phyloP scores from a whole-genome alignment of 208 protist species.

The Trypanosoma boissoni region DNA sequence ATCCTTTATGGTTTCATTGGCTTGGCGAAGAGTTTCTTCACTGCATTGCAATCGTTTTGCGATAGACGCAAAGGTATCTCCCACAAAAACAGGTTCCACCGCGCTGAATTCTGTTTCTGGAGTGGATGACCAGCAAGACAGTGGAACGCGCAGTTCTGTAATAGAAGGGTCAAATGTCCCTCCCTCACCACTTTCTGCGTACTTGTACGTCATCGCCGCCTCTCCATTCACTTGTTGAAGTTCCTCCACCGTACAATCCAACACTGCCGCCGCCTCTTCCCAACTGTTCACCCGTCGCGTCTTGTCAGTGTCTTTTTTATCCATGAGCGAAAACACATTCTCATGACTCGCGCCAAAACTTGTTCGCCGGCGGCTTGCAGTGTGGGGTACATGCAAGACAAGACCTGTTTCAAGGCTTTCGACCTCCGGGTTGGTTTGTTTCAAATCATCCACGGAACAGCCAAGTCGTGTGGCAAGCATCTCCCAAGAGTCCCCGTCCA shows the following conservation, averaged over 20 bases:
- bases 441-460: constrained; percentile 45
- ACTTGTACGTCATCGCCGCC: constrained; percentile 54
- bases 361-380: constrained; percentile 41
- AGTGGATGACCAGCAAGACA: constrained; percentile 38
- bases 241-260: constrained; percentile 82
- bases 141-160: constrained; percentile 60
- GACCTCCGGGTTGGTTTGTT: constrained; percentile 38
- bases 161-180: constrained; percentile 54
- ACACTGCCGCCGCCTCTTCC: constrained; percentile 58
- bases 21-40: constrained; percentile 37
- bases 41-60: constrained; percentile 50
- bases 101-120: constrained; percentile 48
- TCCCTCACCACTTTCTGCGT: constrained; percentile 26
- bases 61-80: constrained; percentile 58
- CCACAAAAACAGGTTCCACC: constrained; percentile 47
- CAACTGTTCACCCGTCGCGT: constrained; percentile 35
- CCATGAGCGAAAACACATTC: background rate
- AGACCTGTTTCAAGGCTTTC: constrained; percentile 38
- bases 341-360: constrained; percentile 42
- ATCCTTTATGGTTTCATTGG: constrained; percentile 36
- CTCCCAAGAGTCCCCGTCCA: constrained; percentile 65
- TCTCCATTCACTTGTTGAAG: constrained; percentile 76
- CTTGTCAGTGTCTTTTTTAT: constrained; percentile 1
- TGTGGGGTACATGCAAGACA: constrained; percentile 45
- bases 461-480: constrained; percentile 51